These are phyloP conservation scores for Magnolia kwangsiensis DNA, from an alignment of 164 flowering plant genomes.

Conservation along the genomic window DNA sequence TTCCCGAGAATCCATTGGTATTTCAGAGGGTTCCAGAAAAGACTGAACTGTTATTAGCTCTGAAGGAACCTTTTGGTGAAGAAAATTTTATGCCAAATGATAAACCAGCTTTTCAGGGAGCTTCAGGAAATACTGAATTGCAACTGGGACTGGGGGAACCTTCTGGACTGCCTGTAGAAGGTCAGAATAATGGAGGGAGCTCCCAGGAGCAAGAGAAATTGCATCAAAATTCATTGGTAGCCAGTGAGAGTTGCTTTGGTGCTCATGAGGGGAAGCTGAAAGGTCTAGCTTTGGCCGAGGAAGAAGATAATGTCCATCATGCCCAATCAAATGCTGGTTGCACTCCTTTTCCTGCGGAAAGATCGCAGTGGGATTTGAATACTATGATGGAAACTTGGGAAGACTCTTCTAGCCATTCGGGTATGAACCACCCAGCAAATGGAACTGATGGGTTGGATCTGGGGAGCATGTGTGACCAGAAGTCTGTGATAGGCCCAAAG, in stretches of 20 bases:
- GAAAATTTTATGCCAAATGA: background rate
- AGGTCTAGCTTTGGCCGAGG: constrained; percentile 12
- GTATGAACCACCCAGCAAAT: constrained; percentile 6
- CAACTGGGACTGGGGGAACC: background rate
- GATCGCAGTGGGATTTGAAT: constrained; percentile 75
- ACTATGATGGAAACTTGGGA: constrained; percentile 71
- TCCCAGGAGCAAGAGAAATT: constrained; percentile 7
- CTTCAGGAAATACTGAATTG: constrained; percentile 1
- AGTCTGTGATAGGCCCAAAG: constrained; percentile 16
- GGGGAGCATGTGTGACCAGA: constrained; percentile 8
- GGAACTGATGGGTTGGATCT: constrained; percentile 7
- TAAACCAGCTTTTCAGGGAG: background rate
- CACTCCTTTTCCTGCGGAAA: constrained; percentile 21
- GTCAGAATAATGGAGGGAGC: constrained; percentile 11
- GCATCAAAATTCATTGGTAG: constrained; percentile 29
- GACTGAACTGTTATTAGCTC: constrained; percentile 24
- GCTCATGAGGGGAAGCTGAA: constrained; percentile 7
- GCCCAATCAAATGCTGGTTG: background rate
- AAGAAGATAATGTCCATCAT: constrained; percentile 6
- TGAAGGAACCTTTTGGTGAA: constrained; percentile 15
- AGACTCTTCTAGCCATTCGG: constrained; percentile 22
- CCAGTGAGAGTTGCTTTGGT: constrained; percentile 17
- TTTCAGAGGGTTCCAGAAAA: constrained; percentile 5
- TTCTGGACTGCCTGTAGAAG: constrained; percentile 1
- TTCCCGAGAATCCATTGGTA: constrained; percentile 7